Conservation (phyloP, 768 basidiomycete genomes). For the Amanita fuliginea region DNA sequence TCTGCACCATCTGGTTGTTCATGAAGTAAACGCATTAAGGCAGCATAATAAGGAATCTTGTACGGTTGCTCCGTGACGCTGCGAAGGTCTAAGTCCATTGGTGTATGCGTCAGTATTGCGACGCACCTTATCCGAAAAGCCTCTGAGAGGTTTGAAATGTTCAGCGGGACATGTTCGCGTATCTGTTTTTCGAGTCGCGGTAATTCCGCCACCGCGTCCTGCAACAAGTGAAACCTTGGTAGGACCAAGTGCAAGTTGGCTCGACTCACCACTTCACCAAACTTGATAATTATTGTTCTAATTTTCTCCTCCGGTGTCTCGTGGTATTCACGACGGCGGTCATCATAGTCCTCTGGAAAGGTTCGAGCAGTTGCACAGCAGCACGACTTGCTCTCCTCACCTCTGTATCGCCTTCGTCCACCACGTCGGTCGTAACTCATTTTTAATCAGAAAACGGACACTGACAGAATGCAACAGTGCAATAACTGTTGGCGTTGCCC, state of each 20-base stretch:
- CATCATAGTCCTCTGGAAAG: constrained; percentile 53
- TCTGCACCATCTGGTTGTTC: constrained; percentile 31
- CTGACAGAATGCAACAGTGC: not conserved
- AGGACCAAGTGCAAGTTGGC: not conserved
- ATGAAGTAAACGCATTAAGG: constrained; percentile 61
- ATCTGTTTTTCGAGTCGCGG: constrained; percentile 56
- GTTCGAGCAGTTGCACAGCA: not conserved
- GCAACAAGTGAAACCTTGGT: constrained; percentile 1
- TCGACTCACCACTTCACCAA: constrained; percentile 70
- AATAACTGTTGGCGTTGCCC: not conserved
- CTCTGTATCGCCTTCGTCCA: constrained; percentile 40
- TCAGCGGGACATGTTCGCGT: constrained; percentile 44
- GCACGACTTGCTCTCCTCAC: constrained; percentile 26
- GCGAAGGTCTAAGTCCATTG: constrained; percentile 8
- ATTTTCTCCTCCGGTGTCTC: constrained; percentile 71
- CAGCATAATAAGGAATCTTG: constrained; percentile 86
- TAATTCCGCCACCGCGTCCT: constrained; percentile 68
- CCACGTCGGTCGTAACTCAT: constrained; percentile 55
- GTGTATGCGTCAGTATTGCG: not conserved
- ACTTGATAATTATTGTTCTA: constrained; percentile 52
- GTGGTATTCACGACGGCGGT: constrained; percentile 49
- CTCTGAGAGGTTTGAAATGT: constrained; percentile 57
- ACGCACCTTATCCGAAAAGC: constrained; percentile 64
- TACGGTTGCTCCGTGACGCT: constrained; percentile 89
- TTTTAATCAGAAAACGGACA: constrained; percentile 13